Base-by-base conservation (phyloP, 177 flowering plant species). In the Vitis hybrid region DNA sequence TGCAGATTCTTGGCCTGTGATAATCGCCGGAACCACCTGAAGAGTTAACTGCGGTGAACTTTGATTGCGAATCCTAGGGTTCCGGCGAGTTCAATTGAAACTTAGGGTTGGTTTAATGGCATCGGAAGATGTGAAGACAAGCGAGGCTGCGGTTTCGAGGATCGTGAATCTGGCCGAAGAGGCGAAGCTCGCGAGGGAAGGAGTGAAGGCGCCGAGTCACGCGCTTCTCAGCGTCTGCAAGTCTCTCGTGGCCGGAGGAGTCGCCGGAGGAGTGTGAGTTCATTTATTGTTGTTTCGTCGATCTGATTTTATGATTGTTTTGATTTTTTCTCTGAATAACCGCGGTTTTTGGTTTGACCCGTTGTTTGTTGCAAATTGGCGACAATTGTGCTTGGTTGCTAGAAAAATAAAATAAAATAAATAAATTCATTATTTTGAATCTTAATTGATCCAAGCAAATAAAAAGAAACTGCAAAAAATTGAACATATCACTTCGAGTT, bases 201-300 rank as follows among this genome's bases (percentile, higher is more conserved):
- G 88, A 24, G 93, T 90, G 8, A 92, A 85, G 79, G 90, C 95
- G 10, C 98, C 97, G 13, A 73, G 78, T 13, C 80, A 81, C 33
- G 90, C 90, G 4, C 14, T 90, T 15, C 82, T 82, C 49, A 79
- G 84, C 63, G 69, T 92, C 73, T 76, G 84, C 83, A 94, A 94
- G 82, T 94, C 98, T 68, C 94, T 94, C 44, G 83, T 83, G 49
- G 98, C 97, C 49, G 98, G 98, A 1, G 98, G 98, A 13, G 80
- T 94, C 66, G 98, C 98, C 55, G 97, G 98, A 1, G 98, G 97
- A 84, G 93, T 94, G 98, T 94, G 71, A 82, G 98, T 84, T 53
- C 65, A 19, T 53, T 47, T 15, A 5, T 49, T 56, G 24, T 14
- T 14, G 4, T 72, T 31, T 66, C n/a, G 14, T 28, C 10, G 15